phyloP scores from a whole-genome alignment of 176 grass and related monocot genomes.

The Rhipidocladum racemiflorum region DNA sequence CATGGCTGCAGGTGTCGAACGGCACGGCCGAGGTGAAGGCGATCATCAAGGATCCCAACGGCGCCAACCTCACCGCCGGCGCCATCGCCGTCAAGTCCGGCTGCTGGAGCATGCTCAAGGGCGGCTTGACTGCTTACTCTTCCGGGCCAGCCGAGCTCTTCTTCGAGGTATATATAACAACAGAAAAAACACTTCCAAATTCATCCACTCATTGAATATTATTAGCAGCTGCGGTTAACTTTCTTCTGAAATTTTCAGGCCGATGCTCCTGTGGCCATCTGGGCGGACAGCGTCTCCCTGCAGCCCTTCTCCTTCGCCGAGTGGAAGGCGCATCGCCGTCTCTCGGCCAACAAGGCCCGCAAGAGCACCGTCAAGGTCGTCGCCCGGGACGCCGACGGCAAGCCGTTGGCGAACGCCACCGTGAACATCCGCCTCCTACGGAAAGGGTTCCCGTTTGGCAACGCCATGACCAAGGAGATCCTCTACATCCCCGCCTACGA shows the following conservation, averaged over 20 bases:
- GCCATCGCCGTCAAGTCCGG: slow-evolving; percentile 15
- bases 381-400: slow-evolving; percentile 23
- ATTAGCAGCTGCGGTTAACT: too few relatives aligned
- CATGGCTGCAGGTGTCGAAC: slow-evolving; percentile 35
- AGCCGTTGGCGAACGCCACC: slow-evolving; percentile 30
- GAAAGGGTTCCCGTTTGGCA: slow-evolving; percentile 46
- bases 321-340: slow-evolving; percentile 45
- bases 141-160: neutral
- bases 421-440: slow-evolving; percentile 30
- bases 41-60: slow-evolving; percentile 24
- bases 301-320: slow-evolving; percentile 59
- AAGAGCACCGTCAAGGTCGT: slow-evolving; percentile 13
- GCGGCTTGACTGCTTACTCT: neutral
- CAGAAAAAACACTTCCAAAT: neutral
- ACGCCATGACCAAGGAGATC: slow-evolving; percentile 29
- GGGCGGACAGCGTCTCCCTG: slow-evolving; percentile 57
- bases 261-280: slow-evolving; percentile 33
- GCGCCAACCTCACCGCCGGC: slow-evolving; percentile 14
- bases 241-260: slow-evolving; percentile 15
- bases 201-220: too few relatives aligned
- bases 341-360: slow-evolving; percentile 19
- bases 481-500: slow-evolving; percentile 30
- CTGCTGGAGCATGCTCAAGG: slow-evolving; percentile 39
- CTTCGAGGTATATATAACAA: slow-evolving; percentile 21
- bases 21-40: slow-evolving; percentile 38